phyloP scores from a whole-genome alignment of 495 filamentous ascomycete species.

The Penicillium paxilli region DNA sequence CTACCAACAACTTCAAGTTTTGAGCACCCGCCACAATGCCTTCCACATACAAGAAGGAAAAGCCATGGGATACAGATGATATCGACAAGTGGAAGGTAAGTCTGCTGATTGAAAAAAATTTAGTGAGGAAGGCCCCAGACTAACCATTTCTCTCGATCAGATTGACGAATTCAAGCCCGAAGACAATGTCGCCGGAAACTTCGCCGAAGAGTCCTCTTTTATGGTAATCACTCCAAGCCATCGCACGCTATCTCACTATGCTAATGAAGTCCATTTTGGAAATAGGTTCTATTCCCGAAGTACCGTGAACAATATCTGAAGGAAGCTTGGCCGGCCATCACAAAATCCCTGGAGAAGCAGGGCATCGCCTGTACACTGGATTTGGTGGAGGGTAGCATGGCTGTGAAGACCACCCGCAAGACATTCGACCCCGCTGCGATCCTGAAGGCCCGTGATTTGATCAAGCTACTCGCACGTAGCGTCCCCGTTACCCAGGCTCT shows the following conservation, averaged over 20 bases:
- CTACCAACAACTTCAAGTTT: constrained; percentile 18
- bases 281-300: constrained; percentile 94
- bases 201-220: constrained; percentile 91
- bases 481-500: constrained; percentile 87
- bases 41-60: constrained; percentile 89
- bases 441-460: constrained; percentile 89
- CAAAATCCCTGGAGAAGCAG: constrained; percentile 74
- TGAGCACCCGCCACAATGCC: constrained; percentile 62
- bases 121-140: not conserved
- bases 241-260: too few species aligned
- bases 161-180: constrained; percentile 79
- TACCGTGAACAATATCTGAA: constrained; percentile 94
- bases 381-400: constrained; percentile 94
- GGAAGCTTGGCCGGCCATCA: constrained; percentile 85
- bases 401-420: constrained; percentile 90
- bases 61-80: constrained; percentile 97
- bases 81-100: constrained; percentile 94
- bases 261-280: too few species aligned
- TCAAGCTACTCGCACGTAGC: constrained; percentile 87
- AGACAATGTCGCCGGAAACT: constrained; percentile 82
- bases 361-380: constrained; percentile 88
- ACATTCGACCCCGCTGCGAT: constrained; percentile 95
- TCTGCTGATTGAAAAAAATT: not conserved
- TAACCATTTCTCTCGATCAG: constrained; percentile 31
- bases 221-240: too few species aligned